A percentile compares a stretch with the other conserved stretches of the same genome.
Evolutionary conservation across 2,329 filamentous ascomycete species (phyloP).

Genomic region (Diaporthe citriasiana): DNA sequence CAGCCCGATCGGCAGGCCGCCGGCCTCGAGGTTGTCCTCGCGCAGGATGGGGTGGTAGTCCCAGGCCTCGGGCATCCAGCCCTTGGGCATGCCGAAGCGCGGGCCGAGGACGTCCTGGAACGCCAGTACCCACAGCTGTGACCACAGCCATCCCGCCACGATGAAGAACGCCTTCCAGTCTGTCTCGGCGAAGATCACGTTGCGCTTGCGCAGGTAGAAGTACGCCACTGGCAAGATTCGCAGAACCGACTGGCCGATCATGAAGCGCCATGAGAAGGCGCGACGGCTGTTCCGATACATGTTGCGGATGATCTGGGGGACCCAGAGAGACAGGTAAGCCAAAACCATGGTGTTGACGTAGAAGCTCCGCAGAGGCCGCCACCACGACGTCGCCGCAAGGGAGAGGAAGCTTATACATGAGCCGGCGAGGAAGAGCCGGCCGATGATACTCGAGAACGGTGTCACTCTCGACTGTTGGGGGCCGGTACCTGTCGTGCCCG

Average conservation of each 20-base stretch:
- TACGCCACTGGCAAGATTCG: conserved; percentile 87
- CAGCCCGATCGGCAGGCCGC: conserved; percentile 84
- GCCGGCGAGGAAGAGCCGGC: conserved; percentile 69
- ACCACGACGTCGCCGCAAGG: conserved; percentile 73
- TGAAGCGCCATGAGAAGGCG: conserved; percentile 92
- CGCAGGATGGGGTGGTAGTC: conserved; percentile 94
- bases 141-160: conserved; percentile 85
- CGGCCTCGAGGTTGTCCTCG: conserved; percentile 85
- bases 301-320: conserved; percentile 93
- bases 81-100: conserved; percentile 83
- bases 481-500: conserved; percentile 48
- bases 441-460: conserved; percentile 69
- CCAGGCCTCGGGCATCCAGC: conserved; percentile 82
- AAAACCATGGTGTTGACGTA: conserved; percentile 77
- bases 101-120: conserved; percentile 90
- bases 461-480: conserved; percentile 50
- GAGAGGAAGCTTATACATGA: conserved; percentile 70
- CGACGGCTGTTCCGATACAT: conserved; percentile 90
- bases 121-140: conserved; percentile 83
- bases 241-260: conserved; percentile 84
- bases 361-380: conserved; percentile 64
- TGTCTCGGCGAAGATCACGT: conserved; percentile 82
- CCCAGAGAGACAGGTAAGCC: conserved; percentile 89
- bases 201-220: conserved; percentile 83
- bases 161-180: conserved; percentile 76